Conservation (phyloP, 352 stramenopile species). For the Phytophthora hibernalis region DNA sequence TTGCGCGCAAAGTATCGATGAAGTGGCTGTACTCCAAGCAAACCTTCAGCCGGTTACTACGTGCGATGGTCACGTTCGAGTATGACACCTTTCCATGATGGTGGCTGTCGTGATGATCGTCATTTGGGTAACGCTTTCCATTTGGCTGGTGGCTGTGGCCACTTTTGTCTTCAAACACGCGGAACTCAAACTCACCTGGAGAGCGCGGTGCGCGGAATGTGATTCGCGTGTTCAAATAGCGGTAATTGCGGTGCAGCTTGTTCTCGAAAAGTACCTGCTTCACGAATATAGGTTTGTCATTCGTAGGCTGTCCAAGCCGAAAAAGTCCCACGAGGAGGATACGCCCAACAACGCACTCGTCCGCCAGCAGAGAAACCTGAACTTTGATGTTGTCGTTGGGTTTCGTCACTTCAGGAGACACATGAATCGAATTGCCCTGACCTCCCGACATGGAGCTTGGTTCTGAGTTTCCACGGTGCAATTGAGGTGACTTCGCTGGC, state of each 20-base stretch:
- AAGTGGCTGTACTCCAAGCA: slow-evolving; percentile 83
- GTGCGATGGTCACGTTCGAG: slow-evolving; percentile 73
- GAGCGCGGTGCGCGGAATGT: slow-evolving; percentile 83
- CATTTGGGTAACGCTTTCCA: slow-evolving; percentile 34
- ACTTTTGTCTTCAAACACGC: slow-evolving; percentile 79
- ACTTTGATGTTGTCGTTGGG: slow-evolving; percentile 85
- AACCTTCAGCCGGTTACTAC: slow-evolving; percentile 78
- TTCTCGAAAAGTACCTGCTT: slow-evolving; percentile 87
- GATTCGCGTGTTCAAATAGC: slow-evolving; percentile 77
- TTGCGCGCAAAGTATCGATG: slow-evolving; percentile 73
- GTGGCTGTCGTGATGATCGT: slow-evolving; percentile 41
- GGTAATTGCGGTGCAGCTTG: slow-evolving; percentile 70
- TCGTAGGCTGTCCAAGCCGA: slow-evolving; percentile 71
- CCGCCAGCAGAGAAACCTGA: slow-evolving; percentile 63
- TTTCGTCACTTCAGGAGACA: slow-evolving; percentile 71
- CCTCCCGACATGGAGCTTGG: slow-evolving; percentile 32
- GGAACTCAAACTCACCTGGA: slow-evolving; percentile 85
- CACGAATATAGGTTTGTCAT: slow-evolving; percentile 87
- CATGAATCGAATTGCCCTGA: slow-evolving; percentile 42
- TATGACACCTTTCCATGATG: slow-evolving; percentile 47
- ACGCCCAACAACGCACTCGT: slow-evolving; percentile 64
- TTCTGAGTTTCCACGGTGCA: slow-evolving; percentile 42
- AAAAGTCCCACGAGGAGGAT: slow-evolving; percentile 84
- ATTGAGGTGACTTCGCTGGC: slow-evolving; percentile 46
- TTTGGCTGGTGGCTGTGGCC: slow-evolving; percentile 38